Conservation (phyloP, 768 basidiomycete genomes). For the Austroboletus eburneus region DNA sequence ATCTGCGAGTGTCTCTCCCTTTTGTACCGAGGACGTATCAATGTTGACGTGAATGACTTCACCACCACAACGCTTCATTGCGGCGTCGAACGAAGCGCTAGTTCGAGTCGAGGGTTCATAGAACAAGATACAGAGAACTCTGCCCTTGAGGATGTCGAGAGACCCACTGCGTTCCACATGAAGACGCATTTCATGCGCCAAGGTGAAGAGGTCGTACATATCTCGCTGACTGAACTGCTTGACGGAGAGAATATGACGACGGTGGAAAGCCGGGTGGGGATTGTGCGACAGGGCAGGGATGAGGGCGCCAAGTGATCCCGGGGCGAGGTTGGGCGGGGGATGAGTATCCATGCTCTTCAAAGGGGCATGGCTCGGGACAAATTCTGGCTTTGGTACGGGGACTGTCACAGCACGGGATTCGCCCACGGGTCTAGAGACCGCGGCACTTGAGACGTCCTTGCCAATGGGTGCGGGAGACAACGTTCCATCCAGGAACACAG, state of each 20-base stretch:
- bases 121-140: conserved; percentile 87
- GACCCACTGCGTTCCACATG: conserved; percentile 90
- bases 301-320: conserved; percentile 9
- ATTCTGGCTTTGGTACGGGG: conserved; percentile 24
- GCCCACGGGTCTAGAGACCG: conserved; percentile 39
- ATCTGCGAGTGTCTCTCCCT: conserved; percentile 91
- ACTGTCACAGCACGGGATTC: conserved; percentile 25
- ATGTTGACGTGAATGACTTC: conserved; percentile 84
- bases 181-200: conserved; percentile 95
- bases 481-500: conserved; percentile 83
- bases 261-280: conserved; percentile 85
- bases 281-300: conserved; percentile 20
- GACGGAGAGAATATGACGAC: conserved; percentile 89
- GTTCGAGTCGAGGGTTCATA: conserved; percentile 98
- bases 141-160: conserved; percentile 86
- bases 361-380: conserved; percentile 29
- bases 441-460: conserved; percentile 66
- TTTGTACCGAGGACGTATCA: conserved; percentile 82
- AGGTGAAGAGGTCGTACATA: conserved; percentile 87
- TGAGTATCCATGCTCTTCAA: conserved; percentile 29
- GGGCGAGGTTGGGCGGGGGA: conserved; percentile 9
- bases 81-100: conserved; percentile 93
- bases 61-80: conserved; percentile 98
- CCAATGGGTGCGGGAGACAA: conserved; percentile 58
- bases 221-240: conserved; percentile 90